These are phyloP conservation scores for Cutaneotrichosporon daszewskae DNA, from an alignment of 1,284 basidiomycete genomes.

Conservation along the genomic window DNA sequence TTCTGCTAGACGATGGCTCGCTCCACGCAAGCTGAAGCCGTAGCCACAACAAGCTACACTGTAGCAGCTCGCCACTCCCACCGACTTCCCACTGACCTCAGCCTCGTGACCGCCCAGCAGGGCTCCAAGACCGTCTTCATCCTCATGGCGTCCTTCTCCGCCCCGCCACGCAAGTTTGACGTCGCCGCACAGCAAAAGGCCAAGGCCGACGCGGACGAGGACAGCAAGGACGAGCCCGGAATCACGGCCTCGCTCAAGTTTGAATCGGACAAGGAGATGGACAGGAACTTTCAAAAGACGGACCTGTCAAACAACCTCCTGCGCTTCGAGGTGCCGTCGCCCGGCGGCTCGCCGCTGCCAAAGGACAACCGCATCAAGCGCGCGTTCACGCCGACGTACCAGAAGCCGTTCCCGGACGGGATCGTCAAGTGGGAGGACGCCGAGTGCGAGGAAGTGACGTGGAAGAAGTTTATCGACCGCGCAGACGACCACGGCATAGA, in stretches of 20 bases:
- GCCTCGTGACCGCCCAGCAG: constrained; percentile 72
- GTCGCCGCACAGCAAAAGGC: background rate
- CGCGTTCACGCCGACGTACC: constrained; percentile 23
- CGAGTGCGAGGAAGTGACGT: constrained; percentile 55
- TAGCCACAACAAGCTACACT: too few species aligned
- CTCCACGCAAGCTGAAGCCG: too few species aligned
- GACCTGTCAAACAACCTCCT: constrained; percentile 2
- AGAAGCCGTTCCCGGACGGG: constrained; percentile 34
- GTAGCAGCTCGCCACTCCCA: too few species aligned
- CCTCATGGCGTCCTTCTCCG: constrained; percentile 78
- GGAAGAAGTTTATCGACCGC: constrained; percentile 31
- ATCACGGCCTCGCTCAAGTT: constrained; percentile 17
- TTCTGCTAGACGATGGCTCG: too few species aligned
- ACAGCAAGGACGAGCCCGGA: constrained; percentile 13
- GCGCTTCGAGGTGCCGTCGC: too few species aligned
- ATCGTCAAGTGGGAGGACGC: constrained; percentile 63
- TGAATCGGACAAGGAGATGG: too few species aligned
- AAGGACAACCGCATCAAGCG: constrained; percentile 1
- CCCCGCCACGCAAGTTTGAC: constrained; percentile 49
- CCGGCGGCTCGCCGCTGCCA: constrained; percentile 4
- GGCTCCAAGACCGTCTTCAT: constrained; percentile 71
- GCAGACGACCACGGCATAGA: constrained; percentile 13
- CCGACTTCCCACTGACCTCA: too few species aligned
- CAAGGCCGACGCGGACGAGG: background rate
- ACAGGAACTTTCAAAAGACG: too few species aligned